Base-by-base conservation (phyloP, 805 yeast genomes). In the Cyberlindnera veronae region DNA sequence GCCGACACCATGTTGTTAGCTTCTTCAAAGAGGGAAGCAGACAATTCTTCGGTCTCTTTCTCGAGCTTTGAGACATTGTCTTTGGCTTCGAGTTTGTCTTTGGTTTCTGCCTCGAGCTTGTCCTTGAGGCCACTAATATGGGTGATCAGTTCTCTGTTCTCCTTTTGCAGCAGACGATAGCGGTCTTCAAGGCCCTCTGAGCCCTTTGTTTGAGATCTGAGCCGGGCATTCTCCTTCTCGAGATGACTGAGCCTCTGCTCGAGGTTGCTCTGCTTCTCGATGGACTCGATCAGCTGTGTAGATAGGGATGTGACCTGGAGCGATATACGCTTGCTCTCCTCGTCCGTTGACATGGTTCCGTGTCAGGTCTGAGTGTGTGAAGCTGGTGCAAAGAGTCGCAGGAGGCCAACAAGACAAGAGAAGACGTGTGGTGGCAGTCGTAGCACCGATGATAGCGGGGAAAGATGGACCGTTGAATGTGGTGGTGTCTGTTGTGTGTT, bases 1-100 rank as follows among this genome's bases (percentile, higher is more conserved):
- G 80, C 77, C 35, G 83, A 77, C 6, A 87, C 96, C 86, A 86
- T 85, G 36, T 74, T 72, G 57, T 87, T 87, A 12, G 96, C 96
- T 56, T 88, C 93, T 46, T 77, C 83, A 56, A 87, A 87, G 23
- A 87, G 63, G 1, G 89, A 77, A 2, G 81, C 86, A 1, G 89
- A 77, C 34, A 87, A 63, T 29, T 86, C 95, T 55, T 85, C 93
- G 27, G 87, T 84, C 57, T 87, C 96, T 23, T 71, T 76, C 46
- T 81, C 76, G 36, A 87, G 62, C 42, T 73, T 71, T 33, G 73
- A 67, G 14, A 76, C 81, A 49, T 82, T 85, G 10, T 63, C 65
- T 48, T 81, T 83, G 1, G 87, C 82, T 7, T 59, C 66, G 9
- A 58, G 61, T 44, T 74, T 75, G 41, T 53, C 61, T 31, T 57